Evolutionary conservation across 768 basidiomycete genomes (phyloP), one percentile per base, ranked within the genome.

Genomic region (Boletus tomentosulus): DNA sequence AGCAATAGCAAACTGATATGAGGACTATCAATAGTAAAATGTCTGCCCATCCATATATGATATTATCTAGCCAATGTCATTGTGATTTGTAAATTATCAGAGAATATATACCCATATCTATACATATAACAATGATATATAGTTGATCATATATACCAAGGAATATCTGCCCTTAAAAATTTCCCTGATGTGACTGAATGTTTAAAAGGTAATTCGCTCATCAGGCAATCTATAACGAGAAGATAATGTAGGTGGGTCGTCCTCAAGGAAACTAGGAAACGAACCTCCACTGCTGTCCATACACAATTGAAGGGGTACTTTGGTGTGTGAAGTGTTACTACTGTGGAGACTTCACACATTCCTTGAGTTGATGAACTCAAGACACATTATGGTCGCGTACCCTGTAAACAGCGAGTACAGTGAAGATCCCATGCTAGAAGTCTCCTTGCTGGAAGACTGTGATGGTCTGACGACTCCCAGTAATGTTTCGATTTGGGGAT

Each of bases 311-410:
- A 53, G 48, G 31, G 51, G 39, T 27, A 38, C 35, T 12, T 54
- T 55, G 16, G 65, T 55, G n/a, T 28, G 27, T 2, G 59, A 55
- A 45, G 59, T 58, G 7, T n/a, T 7, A 27, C 55, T 61, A 34
- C 57, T 64, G 16, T 25, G 47, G n/a, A 51, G 12, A 43, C 58
- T 65, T 43, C 22, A 22, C 35, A 24, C 0, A 15, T 43, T 24
- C 34, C 6, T 5, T 60, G 13, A 58, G 54, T n/a, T 27, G 34
- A 12, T 10, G 6, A 19, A 5, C 16, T 28, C 38, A 41, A 44
- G 13, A 6, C 5, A 3, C 3, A 9, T 15, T 12, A 48, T 27
- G n/a, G 31, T 38, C 6, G 22, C 61, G 31, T 27, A 65, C 63
- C 64, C 52, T 8, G 16, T 3, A 19, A 48, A 30, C 39, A 51